Evolutionary conservation across 2,329 filamentous ascomycete species (phyloP).

Genomic region (Fusarium sublunatum): DNA sequence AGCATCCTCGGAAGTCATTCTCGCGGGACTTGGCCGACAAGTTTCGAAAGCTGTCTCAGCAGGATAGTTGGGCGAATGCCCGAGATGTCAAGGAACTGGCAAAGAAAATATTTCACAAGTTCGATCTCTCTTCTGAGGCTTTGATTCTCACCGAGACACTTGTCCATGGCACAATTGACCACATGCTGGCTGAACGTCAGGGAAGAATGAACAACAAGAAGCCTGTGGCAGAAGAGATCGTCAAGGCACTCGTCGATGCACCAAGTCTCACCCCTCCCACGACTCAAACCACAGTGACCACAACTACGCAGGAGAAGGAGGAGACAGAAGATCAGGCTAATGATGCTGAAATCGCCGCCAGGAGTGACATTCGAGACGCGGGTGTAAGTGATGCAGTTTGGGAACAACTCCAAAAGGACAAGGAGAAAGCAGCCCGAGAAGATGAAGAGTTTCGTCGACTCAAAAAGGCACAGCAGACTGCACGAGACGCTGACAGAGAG

Average conservation of each 20-base stretch:
- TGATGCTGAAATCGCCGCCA: neutral
- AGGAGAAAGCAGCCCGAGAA: conserved; percentile 51
- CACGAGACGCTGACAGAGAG: conserved; percentile 49
- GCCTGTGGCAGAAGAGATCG: accelerated
- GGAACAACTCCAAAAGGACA: conserved; percentile 68
- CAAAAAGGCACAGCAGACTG: conserved; percentile 45
- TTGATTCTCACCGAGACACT: conserved; percentile 36
- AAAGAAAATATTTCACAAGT: conserved; percentile 60
- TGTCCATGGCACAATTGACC: conserved; percentile 31
- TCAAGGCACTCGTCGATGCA: accelerated
- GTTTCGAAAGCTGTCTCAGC: conserved; percentile 55
- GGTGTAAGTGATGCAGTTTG: conserved; percentile 71
- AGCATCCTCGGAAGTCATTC: conserved; percentile 31
- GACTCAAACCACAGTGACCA: neutral
- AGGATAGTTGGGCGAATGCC: conserved; percentile 70
- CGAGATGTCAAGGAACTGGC: conserved; percentile 69
- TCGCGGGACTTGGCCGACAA: conserved; percentile 18
- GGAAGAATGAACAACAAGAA: conserved; percentile 26
- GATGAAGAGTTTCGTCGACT: conserved; percentile 54
- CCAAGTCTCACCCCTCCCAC: neutral
- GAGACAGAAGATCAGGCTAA: conserved; percentile 3
- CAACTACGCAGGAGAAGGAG: neutral
- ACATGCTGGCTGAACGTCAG: conserved; percentile 39
- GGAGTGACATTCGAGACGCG: conserved; percentile 58
- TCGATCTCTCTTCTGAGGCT: conserved; percentile 23